Evolutionary conservation across 495 filamentous ascomycete genomes (phyloP).

Genomic region (Penicillium alfredii): DNA sequence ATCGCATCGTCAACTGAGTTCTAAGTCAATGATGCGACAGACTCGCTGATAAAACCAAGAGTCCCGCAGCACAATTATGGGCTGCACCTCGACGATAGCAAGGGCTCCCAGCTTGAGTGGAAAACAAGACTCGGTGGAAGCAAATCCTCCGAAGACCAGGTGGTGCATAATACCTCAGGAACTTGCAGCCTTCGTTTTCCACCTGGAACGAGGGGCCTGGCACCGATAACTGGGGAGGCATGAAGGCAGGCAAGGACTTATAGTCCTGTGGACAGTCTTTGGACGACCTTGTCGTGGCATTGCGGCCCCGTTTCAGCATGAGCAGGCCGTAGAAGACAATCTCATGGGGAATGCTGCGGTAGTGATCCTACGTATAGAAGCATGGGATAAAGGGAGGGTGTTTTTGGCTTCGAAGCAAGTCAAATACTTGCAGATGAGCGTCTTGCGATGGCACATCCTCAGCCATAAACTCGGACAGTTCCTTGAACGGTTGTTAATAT

Average conservation of each 20-base stretch:
- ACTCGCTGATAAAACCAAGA: slow-evolving; percentile 25
- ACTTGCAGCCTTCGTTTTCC: slow-evolving; percentile 39
- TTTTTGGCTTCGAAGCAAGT: too few species aligned
- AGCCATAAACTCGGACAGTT: slow-evolving; percentile 24
- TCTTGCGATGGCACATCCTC: too few species aligned
- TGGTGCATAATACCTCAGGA: slow-evolving; percentile 23
- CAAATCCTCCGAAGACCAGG: slow-evolving; percentile 31
- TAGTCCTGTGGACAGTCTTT: slow-evolving; percentile 12
- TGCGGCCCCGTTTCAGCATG: slow-evolving; percentile 33
- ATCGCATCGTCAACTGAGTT: slow-evolving; percentile 33
- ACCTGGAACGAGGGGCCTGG: slow-evolving; percentile 25
- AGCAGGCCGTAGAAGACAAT: slow-evolving; percentile 20
- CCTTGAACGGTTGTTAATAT: slow-evolving; percentile 10
- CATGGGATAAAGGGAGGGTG: too few species aligned
- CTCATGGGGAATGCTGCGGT: slow-evolving; percentile 31
- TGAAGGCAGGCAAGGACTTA: slow-evolving; percentile 18
- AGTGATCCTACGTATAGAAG: slow-evolving; percentile 27
- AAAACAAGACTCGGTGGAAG: slow-evolving; percentile 9
- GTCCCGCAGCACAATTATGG: slow-evolving; percentile 31
- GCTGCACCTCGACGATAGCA: slow-evolving; percentile 29
- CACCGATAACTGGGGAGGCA: slow-evolving; percentile 9
- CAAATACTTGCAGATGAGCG: too few species aligned
- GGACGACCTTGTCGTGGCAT: slow-evolving; percentile 24
- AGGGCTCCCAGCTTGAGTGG: slow-evolving; percentile 27
- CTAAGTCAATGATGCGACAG: slow-evolving; percentile 24